A percentile compares a stretch with the other conserved stretches of the same genome.
Conservation (phyloP, 805 yeast genomes). For the Yarrowia divulgata region DNA sequence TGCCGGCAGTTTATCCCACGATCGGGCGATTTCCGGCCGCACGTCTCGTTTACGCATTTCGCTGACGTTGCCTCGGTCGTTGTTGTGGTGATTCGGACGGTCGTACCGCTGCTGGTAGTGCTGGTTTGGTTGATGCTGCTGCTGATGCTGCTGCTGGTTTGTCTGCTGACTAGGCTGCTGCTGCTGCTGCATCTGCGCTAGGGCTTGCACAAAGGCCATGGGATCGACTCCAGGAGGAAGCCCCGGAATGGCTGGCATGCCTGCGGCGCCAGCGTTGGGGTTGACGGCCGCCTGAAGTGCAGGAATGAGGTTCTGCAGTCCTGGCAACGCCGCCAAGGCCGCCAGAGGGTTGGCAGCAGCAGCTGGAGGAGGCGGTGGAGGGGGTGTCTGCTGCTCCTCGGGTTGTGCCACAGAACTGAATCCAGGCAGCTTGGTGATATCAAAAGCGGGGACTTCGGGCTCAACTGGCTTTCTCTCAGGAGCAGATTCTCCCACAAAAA, state of each 20-base stretch:
- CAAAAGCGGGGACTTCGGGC: conserved; percentile 13
- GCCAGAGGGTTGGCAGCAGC: conserved; percentile 26
- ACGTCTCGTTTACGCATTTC: conserved; percentile 33
- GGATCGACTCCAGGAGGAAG: conserved; percentile 25
- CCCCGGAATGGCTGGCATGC: conserved; percentile 13
- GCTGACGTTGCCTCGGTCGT: not conserved
- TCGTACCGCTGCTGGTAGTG: not conserved
- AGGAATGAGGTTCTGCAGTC: conserved; percentile 17
- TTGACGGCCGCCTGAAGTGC: conserved; percentile 10
- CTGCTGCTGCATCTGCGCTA: conserved; percentile 26
- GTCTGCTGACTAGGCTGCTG: not conserved
- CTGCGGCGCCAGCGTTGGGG: not conserved
- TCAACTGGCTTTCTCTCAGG: not conserved
- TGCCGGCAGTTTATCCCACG: conserved; percentile 25
- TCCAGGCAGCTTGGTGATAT: conserved; percentile 27
- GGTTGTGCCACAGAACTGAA: not conserved
- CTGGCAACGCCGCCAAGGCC: conserved; percentile 26
- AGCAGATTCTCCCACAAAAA: conserved; percentile 19
- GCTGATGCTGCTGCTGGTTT: conserved; percentile 1
- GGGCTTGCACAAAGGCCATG: conserved; percentile 31
- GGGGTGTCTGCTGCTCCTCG: not conserved
- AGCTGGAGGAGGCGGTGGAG: conserved; percentile 23
- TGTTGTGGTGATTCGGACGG: conserved; percentile 20
- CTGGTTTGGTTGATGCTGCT: not conserved
- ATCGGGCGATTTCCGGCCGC: conserved; percentile 3